Base-by-base conservation (phyloP, 805 yeast genomes). In the Helenozyma rhizophorensis region DNA sequence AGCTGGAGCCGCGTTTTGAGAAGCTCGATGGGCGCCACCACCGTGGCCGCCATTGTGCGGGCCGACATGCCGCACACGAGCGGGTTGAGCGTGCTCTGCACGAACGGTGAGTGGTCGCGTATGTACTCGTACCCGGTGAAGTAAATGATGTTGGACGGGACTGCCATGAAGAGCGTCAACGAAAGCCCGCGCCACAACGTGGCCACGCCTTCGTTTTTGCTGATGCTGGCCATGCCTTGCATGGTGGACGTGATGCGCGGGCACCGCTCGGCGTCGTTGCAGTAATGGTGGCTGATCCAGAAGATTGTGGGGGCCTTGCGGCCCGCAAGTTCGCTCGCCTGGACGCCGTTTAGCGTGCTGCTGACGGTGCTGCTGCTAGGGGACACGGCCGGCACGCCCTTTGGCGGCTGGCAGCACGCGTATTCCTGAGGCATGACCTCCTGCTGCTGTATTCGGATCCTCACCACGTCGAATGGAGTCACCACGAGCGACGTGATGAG, bases 141-240 rank as follows among this genome's bases (percentile, higher is more conserved):
- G 56, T 93, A 93, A 5, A 93, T 89, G 39, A 93, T 83, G 47
- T 90, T 93, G 1, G 96, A 74, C 1, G 98, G 98, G 1, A 89
- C 71, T 0, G 96, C 86, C 95, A 93, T 93, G 10, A 83, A 37
- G 13, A 93, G 60, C 1, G 95, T 86, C 19, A 90, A 55, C 0
- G 90, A 75, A 7, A 93, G 68, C 0, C 98, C 98, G 33, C 97
- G 67, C 90, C 96, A 93, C 12, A 93, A 64, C 0, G 96, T 80
- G 1, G 68, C 30, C 0, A 76, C 17, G 0, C 98, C 98, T 58
- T 93, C 98, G 16, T 73, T 65, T 19, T 68, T 58, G 3, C 78
- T 71, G 27, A 90, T 88, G 26, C 74, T 71, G 2, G 61, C 43
- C 43, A 90, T 68, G 0, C 96, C 93, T 24, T 84, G 83, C 51